Percentiles rank a stretch among this genome's conserved stretches.
phyloP scores from a whole-genome alignment of 345 rosid species.

The Moricandia arvensis region DNA sequence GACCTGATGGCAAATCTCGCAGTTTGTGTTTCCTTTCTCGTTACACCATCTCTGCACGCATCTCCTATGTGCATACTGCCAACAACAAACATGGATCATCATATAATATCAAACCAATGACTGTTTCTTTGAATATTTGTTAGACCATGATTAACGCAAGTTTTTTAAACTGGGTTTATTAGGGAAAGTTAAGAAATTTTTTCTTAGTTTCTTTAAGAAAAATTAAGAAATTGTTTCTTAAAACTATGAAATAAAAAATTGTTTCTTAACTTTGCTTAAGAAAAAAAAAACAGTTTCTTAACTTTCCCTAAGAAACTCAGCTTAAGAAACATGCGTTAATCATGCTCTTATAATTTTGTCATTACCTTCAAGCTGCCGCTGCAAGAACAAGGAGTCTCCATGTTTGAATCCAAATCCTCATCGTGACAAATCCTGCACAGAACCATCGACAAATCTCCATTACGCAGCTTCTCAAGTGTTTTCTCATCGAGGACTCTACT shows the following conservation, averaged over 20 bases:
- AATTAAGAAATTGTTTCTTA: too few species aligned
- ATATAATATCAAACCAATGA: not conserved
- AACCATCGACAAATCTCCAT: constrained; percentile 51
- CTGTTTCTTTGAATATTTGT: not conserved
- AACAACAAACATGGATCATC: not conserved
- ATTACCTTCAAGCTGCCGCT: constrained; percentile 83
- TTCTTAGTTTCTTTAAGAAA: too few species aligned
- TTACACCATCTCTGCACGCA: constrained; percentile 95
- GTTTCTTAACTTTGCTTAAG: too few species aligned
- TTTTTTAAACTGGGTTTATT: too few species aligned
- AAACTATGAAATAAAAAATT: too few species aligned
- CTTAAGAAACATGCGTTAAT: too few species aligned
- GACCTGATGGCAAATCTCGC: constrained; percentile 95
- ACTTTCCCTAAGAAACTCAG: too few species aligned
- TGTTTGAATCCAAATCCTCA: constrained; percentile 73
- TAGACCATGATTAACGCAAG: too few species aligned
- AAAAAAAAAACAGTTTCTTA: too few species aligned
- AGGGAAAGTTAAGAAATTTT: too few species aligned
- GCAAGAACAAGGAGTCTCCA: constrained; percentile 95
- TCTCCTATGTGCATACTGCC: constrained; percentile 81
- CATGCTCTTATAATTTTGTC: too few species aligned
- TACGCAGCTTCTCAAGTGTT: constrained; percentile 31
- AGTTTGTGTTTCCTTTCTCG: constrained; percentile 79
- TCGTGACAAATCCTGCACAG: constrained; percentile 96
- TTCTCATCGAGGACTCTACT: constrained; percentile 41